A percentile compares a stretch with the other conserved stretches of the same genome.
These are phyloP conservation scores for Venturia pyrina DNA, from an alignment of 2,329 filamentous ascomycete genomes.

Conservation along the genomic window DNA sequence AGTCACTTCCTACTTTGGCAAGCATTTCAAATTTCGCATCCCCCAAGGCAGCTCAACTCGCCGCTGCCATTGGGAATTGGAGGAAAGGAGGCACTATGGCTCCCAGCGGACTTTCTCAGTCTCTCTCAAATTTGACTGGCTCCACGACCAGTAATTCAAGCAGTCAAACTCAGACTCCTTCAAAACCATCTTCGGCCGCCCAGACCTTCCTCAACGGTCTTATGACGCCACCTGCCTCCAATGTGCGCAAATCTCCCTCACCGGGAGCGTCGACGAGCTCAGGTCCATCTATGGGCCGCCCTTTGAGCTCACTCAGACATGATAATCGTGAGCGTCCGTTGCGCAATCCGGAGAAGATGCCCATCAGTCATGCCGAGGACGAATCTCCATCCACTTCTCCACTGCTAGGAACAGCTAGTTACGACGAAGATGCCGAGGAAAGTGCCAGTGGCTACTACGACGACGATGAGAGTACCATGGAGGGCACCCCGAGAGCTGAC, in stretches of 20 bases:
- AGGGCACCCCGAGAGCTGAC: slow-evolving; percentile 18
- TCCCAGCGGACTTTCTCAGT: slow-evolving; percentile 34
- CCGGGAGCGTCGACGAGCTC: slow-evolving; percentile 17
- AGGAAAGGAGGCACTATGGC: slow-evolving; percentile 49
- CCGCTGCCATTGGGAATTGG: slow-evolving; percentile 98
- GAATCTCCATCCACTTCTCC: slow-evolving; percentile 39
- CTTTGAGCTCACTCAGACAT: background rate
- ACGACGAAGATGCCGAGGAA: slow-evolving; percentile 50
- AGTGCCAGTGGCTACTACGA: slow-evolving; percentile 39
- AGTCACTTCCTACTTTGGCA: slow-evolving; percentile 63
- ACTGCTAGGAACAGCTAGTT: slow-evolving; percentile 44
- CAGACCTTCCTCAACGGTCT: slow-evolving; percentile 65
- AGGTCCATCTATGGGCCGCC: background rate
- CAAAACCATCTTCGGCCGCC: slow-evolving; percentile 40
- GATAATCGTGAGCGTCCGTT: background rate
- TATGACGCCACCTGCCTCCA: slow-evolving; percentile 78
- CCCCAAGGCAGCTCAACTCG: slow-evolving; percentile 76
- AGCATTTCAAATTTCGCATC: slow-evolving; percentile 68
- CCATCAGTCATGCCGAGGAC: slow-evolving; percentile 22
- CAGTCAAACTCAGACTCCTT: slow-evolving; percentile 41
- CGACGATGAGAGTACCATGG: slow-evolving; percentile 38
- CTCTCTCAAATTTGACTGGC: slow-evolving; percentile 19
- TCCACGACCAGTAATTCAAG: background rate
- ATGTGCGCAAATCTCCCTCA: slow-evolving; percentile 52
- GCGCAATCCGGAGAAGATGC: slow-evolving; percentile 14